Evolutionary conservation across 768 basidiomycete genomes (phyloP).

Genomic region (Termitomyces sp.): DNA sequence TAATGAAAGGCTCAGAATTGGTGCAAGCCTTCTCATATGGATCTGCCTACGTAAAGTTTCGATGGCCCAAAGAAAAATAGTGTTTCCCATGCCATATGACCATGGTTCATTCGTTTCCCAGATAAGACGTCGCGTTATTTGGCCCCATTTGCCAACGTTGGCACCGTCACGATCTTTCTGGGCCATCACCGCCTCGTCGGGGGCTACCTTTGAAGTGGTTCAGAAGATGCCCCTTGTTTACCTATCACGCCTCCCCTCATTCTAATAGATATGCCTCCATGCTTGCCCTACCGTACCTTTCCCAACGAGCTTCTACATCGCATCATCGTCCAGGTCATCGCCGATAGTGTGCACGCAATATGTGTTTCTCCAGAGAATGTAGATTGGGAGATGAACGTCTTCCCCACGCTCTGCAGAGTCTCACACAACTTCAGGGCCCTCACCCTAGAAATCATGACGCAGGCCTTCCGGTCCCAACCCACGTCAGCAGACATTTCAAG

Average conservation of each 20-base stretch:
- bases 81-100: no score
- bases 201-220: not conserved
- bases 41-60: not conserved
- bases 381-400: constrained; percentile 30
- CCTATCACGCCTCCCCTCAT: not conserved
- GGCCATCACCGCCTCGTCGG: not conserved
- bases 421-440: constrained; percentile 32
- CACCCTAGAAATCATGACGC: constrained; percentile 28
- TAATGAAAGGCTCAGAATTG: not conserved
- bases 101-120: not conserved
- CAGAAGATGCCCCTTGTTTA: constrained; percentile 2
- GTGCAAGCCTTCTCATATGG: not conserved
- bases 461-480: constrained; percentile 26
- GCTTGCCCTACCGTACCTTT: constrained; percentile 12
- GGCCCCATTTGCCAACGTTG: not conserved
- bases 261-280: constrained; percentile 4
- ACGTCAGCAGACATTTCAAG: constrained; percentile 4
- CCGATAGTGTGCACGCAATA: constrained; percentile 31
- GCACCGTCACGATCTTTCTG: not conserved
- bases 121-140: constrained; percentile 9
- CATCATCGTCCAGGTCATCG: constrained; percentile 28
- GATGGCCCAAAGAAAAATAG: no score
- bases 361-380: constrained; percentile 28
- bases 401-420: constrained; percentile 30
- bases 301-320: constrained; percentile 36